These are phyloP conservation scores for Ceratobasidium sp. DNA, from an alignment of 1,284 basidiomycete genomes.

Conservation along the genomic window DNA sequence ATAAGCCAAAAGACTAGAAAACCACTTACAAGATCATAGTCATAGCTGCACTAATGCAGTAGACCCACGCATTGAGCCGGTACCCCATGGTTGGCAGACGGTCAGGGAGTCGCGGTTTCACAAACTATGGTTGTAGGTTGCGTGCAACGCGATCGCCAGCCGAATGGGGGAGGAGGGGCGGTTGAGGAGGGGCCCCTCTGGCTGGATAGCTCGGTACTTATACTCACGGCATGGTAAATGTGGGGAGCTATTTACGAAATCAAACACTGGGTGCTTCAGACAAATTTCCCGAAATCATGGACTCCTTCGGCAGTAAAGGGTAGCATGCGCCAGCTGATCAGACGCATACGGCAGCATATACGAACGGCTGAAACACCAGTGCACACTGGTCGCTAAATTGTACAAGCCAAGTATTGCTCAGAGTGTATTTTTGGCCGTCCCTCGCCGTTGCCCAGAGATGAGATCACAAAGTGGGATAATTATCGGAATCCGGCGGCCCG, in stretches of 20 bases:
- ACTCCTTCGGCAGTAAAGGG: not conserved
- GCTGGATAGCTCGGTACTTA: constrained; percentile 28
- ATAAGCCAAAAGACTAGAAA: not conserved
- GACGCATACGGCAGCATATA: not conserved
- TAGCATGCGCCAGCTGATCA: constrained; percentile 12
- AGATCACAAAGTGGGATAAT: constrained; percentile 2
- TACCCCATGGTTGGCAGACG: constrained; percentile 24
- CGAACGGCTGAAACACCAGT: not conserved
- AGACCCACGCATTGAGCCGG: constrained; percentile 32
- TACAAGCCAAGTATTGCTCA: constrained; percentile 3
- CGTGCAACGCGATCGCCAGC: constrained; percentile 31
- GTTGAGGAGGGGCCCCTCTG: constrained; percentile 22
- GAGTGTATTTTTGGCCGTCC: constrained; percentile 23
- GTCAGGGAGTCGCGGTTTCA: constrained; percentile 7
- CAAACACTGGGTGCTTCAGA: not conserved
- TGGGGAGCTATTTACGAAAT: constrained; percentile 22
- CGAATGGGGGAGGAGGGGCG: constrained; percentile 12
- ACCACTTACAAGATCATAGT: constrained; percentile 36
- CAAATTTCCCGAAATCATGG: constrained; percentile 23
- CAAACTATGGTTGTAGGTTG: not conserved
- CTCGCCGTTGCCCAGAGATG: constrained; percentile 10
- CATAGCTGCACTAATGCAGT: constrained; percentile 37
- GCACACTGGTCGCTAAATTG: not conserved
- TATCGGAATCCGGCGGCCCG: constrained; percentile 18
- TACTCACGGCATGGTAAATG: constrained; percentile 3